Percentiles rank a stretch among this genome's conserved stretches.
phyloP scores from a whole-genome alignment of 2,329 filamentous ascomycete species.

The Talaromyces sp. region DNA sequence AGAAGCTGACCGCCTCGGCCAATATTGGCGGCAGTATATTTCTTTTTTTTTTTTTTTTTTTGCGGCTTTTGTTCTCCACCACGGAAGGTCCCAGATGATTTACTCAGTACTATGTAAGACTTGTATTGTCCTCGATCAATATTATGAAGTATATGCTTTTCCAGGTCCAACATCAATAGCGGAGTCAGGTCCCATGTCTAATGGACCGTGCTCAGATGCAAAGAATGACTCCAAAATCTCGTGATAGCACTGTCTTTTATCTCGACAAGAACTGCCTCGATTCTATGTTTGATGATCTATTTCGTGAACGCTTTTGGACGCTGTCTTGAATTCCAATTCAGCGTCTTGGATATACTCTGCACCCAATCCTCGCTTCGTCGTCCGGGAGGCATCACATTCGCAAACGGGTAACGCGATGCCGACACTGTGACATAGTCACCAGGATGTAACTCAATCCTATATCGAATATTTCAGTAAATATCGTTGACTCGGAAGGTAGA shows the following conservation, averaged over 20 bases:
- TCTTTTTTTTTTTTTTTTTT: neutral
- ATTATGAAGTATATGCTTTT: neutral
- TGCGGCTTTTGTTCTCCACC: neutral
- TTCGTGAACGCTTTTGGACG: conserved; percentile 41
- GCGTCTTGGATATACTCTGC: conserved; percentile 48
- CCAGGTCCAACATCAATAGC: neutral
- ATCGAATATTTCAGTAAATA: conserved; percentile 19
- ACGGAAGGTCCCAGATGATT: conserved; percentile 3
- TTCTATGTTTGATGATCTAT: conserved; percentile 19
- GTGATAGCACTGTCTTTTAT: neutral
- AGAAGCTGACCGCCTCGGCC: neutral
- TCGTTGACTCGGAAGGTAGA: neutral
- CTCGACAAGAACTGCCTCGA: neutral
- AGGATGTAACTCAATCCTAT: conserved; percentile 46
- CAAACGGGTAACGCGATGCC: conserved; percentile 51
- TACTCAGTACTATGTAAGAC: neutral
- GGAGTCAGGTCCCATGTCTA: neutral
- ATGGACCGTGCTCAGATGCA: neutral
- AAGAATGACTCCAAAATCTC: neutral
- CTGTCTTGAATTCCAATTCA: conserved; percentile 51
- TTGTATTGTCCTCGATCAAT: neutral
- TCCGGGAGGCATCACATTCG: conserved; percentile 45
- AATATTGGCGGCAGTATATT: neutral
- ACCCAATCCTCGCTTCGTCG: conserved; percentile 49
- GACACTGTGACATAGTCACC: conserved; percentile 54